Conservation (phyloP, 2,329 filamentous ascomycete genomes). For the Trichoderma sp. region DNA sequence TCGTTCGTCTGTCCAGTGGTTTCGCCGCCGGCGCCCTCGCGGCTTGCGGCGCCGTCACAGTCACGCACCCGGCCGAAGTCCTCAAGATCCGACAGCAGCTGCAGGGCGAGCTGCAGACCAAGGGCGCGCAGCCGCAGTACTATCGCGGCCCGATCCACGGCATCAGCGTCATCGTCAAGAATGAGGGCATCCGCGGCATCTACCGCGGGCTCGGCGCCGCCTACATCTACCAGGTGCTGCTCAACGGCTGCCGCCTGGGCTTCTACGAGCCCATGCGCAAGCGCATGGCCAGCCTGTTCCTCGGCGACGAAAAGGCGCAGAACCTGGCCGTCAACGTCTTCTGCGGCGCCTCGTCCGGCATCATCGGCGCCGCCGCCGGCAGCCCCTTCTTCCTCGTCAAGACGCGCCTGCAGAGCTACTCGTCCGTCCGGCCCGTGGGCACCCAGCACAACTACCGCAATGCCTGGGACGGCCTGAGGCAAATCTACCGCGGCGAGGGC, state of each 20-base stretch:
- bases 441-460: slow-evolving; percentile 94
- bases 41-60: slow-evolving; percentile 94
- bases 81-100: slow-evolving; percentile 99
- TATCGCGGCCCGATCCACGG: slow-evolving; percentile 92
- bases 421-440: slow-evolving; percentile 86
- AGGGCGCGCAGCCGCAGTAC: slow-evolving; percentile 77
- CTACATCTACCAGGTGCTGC: slow-evolving; percentile 92
- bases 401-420: slow-evolving; percentile 91
- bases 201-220: slow-evolving; percentile 88
- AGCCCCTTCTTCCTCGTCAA: slow-evolving; percentile 98
- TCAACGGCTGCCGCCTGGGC: slow-evolving; percentile 93
- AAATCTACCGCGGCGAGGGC: slow-evolving; percentile 78
- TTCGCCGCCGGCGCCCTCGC: slow-evolving; percentile 96
- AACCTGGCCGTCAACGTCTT: slow-evolving; percentile 91
- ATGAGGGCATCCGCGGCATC: slow-evolving; percentile 82
- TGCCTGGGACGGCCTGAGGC: slow-evolving; percentile 74
- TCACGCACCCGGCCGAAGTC: slow-evolving; percentile 97
- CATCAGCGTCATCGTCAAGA: slow-evolving; percentile 81
- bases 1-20: slow-evolving; percentile 52
- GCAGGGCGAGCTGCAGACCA: slow-evolving; percentile 90
- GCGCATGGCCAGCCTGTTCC: slow-evolving; percentile 64
- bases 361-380: slow-evolving; percentile 87
- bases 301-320: slow-evolving; percentile 71
- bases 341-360: slow-evolving; percentile 81
- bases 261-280: slow-evolving; percentile 95